A percentile compares a stretch with the other conserved stretches of the same genome.
These are phyloP conservation scores for Diplogelasinospora grovesii DNA, from an alignment of 495 filamentous ascomycete species.

Conservation along the genomic window DNA sequence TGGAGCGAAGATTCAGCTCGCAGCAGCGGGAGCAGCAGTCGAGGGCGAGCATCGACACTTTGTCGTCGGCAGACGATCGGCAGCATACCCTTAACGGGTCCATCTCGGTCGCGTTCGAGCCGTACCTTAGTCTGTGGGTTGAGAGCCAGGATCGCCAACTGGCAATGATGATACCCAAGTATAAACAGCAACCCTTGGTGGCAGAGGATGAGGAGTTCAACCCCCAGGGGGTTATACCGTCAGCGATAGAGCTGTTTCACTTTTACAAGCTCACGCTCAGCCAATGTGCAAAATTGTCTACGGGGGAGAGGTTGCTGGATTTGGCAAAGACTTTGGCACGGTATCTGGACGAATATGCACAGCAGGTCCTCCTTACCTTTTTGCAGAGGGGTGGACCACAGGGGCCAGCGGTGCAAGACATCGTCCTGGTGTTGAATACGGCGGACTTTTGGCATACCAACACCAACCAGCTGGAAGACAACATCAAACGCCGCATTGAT, in stretches of 20 bases:
- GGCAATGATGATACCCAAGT: constrained; percentile 78
- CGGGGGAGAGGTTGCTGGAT: constrained; percentile 77
- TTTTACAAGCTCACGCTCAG: constrained; percentile 88
- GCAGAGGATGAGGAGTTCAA: constrained; percentile 88
- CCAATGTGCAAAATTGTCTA: constrained; percentile 94
- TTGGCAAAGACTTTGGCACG: constrained; percentile 80
- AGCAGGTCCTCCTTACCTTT: constrained; percentile 80
- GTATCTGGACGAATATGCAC: constrained; percentile 91
- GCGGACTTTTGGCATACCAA: constrained; percentile 97
- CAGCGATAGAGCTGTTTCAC: constrained; percentile 93
- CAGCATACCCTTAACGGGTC: constrained; percentile 77
- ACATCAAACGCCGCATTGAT: constrained; percentile 85
- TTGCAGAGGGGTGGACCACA: constrained; percentile 55
- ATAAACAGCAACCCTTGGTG: constrained; percentile 75
- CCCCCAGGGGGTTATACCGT: constrained; percentile 79
- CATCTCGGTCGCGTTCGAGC: constrained; percentile 96
- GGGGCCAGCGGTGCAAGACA: constrained; percentile 64
- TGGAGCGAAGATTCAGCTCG: constrained; percentile 76
- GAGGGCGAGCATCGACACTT: constrained; percentile 85
- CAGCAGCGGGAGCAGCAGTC: too few relatives aligned
- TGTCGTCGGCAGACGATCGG: constrained; percentile 73
- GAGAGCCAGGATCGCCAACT: constrained; percentile 91
- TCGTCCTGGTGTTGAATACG: constrained; percentile 84
- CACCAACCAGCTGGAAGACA: constrained; percentile 85
- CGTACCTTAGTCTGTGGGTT: constrained; percentile 94